Base-by-base conservation (phyloP, 495 filamentous ascomycete genomes). In the Penicillium pancosmium region DNA sequence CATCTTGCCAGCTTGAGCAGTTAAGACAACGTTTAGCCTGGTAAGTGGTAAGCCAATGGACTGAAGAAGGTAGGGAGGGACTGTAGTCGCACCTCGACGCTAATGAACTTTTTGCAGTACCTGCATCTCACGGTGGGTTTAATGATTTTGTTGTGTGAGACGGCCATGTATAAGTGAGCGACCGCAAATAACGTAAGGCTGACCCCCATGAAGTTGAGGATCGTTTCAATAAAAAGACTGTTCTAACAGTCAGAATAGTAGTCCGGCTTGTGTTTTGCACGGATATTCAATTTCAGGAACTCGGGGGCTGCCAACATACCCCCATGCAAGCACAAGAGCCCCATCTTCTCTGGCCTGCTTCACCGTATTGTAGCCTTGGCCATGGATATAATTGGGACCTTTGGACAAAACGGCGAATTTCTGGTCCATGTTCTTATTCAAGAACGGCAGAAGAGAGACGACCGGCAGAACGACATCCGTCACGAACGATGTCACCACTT, bases 1-100 rank as follows among this genome's bases (percentile, higher is more conserved):
- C 88, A 74, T 91, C 88, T 62, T 85, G 83, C 88, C 88, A 91
- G 59, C 85, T 89, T 5, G 87, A 90, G 67, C 88, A 91, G 59
- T 90, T 87, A 16, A 87, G 67, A 69, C 88, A 91, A 2, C 88
- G 80, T 49, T 71, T 65, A 16, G 86, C 84, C 86, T 90, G 47
- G 10, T 2, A 13, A 2, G 0, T 21, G 9, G 31, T 59, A 12
- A 62, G 43, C 52, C 4, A 63, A 11, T 41, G 13, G 44, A 40
- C 5, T 19, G 41, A 15, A 21, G 41, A 18, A 18, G 13, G 27
- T 46, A 6, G 41, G 18, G 5, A 46, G n/a, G 27, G 27, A 31
- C 27, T 31, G n/a, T 46, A n/a, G 11, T 67, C 77, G 48, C 56
- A 89, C 87, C 84, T 86, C 85, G 33, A 81, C 80, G 62, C 81